These are phyloP conservation scores for Epithemia pelagica DNA, from an alignment of 108 stramenopile genomes.

Conservation along the genomic window DNA sequence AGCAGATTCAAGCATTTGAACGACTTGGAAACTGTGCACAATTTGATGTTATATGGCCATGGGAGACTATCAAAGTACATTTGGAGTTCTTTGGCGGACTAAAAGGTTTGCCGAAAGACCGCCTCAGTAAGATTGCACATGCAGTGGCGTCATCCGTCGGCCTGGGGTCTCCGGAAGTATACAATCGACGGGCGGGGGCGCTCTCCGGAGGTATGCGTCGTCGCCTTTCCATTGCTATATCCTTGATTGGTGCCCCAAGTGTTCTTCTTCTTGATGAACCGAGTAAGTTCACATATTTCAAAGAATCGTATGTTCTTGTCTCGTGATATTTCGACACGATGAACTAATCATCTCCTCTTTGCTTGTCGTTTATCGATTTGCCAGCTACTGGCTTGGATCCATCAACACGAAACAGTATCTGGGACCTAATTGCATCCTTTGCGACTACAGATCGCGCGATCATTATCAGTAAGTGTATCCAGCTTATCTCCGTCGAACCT, in stretches of 20 bases:
- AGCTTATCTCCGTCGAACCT: neutral
- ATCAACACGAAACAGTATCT: slow-evolving; percentile 49
- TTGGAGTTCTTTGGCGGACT: slow-evolving; percentile 57
- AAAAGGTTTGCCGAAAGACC: slow-evolving; percentile 43
- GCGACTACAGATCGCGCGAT: slow-evolving; percentile 41
- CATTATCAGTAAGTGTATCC: slow-evolving; percentile 38
- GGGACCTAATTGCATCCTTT: slow-evolving; percentile 43
- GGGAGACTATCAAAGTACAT: slow-evolving; percentile 58
- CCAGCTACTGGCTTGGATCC: slow-evolving; percentile 49
- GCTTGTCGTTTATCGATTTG: neutral
- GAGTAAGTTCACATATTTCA: slow-evolving; percentile 44
- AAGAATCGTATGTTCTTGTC: no score
- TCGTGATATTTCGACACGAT: slow-evolving; percentile 19
- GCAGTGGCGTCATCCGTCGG: slow-evolving; percentile 46
- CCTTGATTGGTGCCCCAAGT: slow-evolving; percentile 69
- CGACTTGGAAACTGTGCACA: slow-evolving; percentile 71
- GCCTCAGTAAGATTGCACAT: slow-evolving; percentile 27
- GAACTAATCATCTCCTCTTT: neutral
- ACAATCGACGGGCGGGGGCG: slow-evolving; percentile 24
- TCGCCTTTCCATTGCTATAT: slow-evolving; percentile 85
- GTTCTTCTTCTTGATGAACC: slow-evolving; percentile 85
- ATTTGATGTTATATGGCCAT: slow-evolving; percentile 58
- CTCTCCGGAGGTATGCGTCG: slow-evolving; percentile 93
- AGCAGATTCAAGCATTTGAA: slow-evolving; percentile 38
- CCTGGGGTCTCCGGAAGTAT: slow-evolving; percentile 39